A percentile compares a stretch with the other conserved stretches of the same genome.
phyloP scores from a whole-genome alignment of 2,329 filamentous ascomycete genomes.

The Verticillium zaregamsianum region DNA sequence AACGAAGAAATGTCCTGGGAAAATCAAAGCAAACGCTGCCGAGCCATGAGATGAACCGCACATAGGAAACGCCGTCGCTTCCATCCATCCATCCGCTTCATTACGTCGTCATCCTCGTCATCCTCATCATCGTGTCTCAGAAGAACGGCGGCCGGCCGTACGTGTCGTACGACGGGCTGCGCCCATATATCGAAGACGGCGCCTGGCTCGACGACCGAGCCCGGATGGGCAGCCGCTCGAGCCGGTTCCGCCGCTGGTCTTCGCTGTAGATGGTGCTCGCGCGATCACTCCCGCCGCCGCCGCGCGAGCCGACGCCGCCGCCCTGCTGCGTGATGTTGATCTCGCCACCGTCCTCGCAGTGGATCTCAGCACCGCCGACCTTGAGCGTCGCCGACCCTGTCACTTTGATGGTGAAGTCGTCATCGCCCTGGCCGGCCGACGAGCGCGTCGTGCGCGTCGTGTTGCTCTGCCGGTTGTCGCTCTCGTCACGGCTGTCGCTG shows the following conservation, averaged over 20 bases:
- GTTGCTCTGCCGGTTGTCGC: constrained; percentile 57
- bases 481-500: constrained; percentile 59
- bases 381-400: constrained; percentile 52
- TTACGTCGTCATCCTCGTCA: constrained; percentile 1
- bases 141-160: constrained; percentile 12
- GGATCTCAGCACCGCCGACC: constrained; percentile 53
- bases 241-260: constrained; percentile 35
- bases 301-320: constrained; percentile 23
- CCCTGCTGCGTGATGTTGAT: constrained; percentile 46
- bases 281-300: constrained; percentile 45
- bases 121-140: constrained; percentile 9
- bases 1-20: constrained; percentile 9
- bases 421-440: constrained; percentile 40
- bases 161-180: constrained; percentile 14
- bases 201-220: constrained; percentile 46
- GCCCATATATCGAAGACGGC: constrained; percentile 33
- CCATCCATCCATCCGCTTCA: neutral
- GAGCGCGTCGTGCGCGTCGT: constrained; percentile 58
- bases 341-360: constrained; percentile 55
- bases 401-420: constrained; percentile 60
- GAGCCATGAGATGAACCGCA: constrained; percentile 6
- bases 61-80: neutral
- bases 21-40: constrained; percentile 15
- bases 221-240: constrained; percentile 40
- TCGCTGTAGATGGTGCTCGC: constrained; percentile 47